Evolutionary conservation across 805 yeast species (phyloP).

Genomic region (Scheffersomyces amazonensis): DNA sequence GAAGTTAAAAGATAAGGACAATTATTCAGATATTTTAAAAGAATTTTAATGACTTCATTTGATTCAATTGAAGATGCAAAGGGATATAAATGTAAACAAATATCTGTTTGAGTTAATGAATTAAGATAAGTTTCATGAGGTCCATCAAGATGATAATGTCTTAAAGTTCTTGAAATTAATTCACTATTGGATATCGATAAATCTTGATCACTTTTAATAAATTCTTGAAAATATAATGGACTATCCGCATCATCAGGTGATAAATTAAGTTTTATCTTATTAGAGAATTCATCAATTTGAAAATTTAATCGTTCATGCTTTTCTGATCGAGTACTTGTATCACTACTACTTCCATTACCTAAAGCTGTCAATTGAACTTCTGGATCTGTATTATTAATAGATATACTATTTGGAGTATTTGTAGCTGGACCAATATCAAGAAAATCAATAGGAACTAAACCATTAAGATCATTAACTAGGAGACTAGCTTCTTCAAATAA

Average conservation of each 20-base stretch:
- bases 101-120: slow-evolving; percentile 23
- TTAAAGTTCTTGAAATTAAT: slow-evolving; percentile 22
- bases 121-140: slow-evolving; percentile 32
- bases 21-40: slow-evolving; percentile 54
- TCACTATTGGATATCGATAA: slow-evolving; percentile 17
- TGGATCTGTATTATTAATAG: background rate
- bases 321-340: slow-evolving; percentile 8
- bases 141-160: slow-evolving; percentile 19
- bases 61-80: slow-evolving; percentile 32
- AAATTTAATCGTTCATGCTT: slow-evolving; percentile 15
- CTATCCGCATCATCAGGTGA: background rate
- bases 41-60: slow-evolving; percentile 35
- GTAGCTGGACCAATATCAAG: background rate
- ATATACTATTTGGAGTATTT: background rate
- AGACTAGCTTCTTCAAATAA: slow-evolving; percentile 33
- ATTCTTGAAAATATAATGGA: slow-evolving; percentile 1
- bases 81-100: slow-evolving; percentile 34
- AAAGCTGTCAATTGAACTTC: background rate
- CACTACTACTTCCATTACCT: background rate
- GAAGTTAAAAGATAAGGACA: slow-evolving; percentile 64
- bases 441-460: slow-evolving; percentile 15
- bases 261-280: slow-evolving; percentile 1
- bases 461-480: slow-evolving; percentile 31
- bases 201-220: background rate
- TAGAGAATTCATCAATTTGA: slow-evolving; percentile 17